Evolutionary conservation across 2,329 filamentous ascomycete species (phyloP).

Genomic region (Thielaviopsis punctulata): DNA sequence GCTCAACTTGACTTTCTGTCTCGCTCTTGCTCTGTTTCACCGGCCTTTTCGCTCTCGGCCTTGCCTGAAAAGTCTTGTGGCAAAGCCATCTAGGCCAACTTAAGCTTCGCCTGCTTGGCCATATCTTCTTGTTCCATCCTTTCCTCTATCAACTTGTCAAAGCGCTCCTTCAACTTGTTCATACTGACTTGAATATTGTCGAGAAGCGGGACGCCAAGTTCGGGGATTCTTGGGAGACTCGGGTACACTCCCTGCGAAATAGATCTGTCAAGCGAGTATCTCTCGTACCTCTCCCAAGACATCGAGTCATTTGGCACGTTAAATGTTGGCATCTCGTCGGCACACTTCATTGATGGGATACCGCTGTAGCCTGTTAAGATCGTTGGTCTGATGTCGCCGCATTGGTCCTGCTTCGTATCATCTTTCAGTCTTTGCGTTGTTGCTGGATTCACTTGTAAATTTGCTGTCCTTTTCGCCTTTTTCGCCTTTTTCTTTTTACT

Average conservation of each 20-base stretch:
- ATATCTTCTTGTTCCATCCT: not conserved
- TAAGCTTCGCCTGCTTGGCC: not conserved
- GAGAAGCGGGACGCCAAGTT: not conserved
- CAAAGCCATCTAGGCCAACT: not conserved
- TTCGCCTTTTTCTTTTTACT: not conserved
- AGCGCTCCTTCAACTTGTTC: not conserved
- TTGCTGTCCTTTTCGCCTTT: not conserved
- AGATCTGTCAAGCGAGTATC: too few species aligned
- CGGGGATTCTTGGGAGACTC: not conserved
- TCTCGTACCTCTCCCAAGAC: too few species aligned
- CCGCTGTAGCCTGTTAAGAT: too few species aligned
- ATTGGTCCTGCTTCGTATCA: not conserved
- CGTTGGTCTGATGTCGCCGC: too few species aligned
- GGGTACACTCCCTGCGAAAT: not conserved
- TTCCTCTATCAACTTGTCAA: not conserved
- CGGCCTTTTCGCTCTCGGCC: not conserved
- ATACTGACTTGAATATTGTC: not conserved
- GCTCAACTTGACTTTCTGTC: too few species aligned
- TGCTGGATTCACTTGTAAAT: not conserved
- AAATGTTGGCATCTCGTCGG: too few species aligned
- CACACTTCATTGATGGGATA: too few species aligned
- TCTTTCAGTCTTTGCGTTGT: not conserved
- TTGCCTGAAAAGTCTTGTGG: not conserved
- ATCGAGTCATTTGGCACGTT: too few species aligned
- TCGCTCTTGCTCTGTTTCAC: too few species aligned